A percentile compares a stretch with the other conserved stretches of the same genome.
Conservation (phyloP, 148 eudicot species). For the Selenicereus undatus region DNA sequence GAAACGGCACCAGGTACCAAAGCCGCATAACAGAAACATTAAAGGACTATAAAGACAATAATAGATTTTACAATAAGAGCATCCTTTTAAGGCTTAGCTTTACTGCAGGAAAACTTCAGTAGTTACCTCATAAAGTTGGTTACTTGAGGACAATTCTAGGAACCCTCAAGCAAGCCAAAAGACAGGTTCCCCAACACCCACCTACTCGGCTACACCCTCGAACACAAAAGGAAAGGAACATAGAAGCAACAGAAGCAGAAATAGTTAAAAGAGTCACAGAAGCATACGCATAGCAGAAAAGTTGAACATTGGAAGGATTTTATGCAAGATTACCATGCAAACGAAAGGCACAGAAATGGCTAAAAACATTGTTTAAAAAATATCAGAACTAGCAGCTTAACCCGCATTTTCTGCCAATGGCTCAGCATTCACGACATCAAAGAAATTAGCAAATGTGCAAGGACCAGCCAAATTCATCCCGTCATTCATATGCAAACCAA, state of each 20-base stretch:
- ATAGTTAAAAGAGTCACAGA: neutral
- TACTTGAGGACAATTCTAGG: neutral
- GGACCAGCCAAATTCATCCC: neutral
- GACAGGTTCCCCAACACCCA: neutral
- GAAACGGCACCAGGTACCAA: neutral
- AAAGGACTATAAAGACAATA: neutral
- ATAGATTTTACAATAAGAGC: neutral
- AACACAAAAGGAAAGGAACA: neutral
- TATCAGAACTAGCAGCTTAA: neutral
- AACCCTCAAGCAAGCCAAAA: neutral
- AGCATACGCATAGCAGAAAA: neutral
- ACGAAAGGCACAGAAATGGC: neutral
- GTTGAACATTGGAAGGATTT: neutral
- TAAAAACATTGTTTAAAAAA: neutral
- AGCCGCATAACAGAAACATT: neutral
- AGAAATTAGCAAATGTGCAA: neutral
- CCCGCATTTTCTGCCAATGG: neutral
- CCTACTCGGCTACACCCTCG: neutral
- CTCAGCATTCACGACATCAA: neutral
- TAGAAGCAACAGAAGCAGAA: neutral
- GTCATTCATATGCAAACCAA: neutral
- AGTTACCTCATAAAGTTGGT: neutral
- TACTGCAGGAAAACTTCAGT: neutral
- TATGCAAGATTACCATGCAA: neutral
- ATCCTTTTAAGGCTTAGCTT: neutral